Conservation (phyloP, 208 protist genomes). For the Strigomonas galati region DNA sequence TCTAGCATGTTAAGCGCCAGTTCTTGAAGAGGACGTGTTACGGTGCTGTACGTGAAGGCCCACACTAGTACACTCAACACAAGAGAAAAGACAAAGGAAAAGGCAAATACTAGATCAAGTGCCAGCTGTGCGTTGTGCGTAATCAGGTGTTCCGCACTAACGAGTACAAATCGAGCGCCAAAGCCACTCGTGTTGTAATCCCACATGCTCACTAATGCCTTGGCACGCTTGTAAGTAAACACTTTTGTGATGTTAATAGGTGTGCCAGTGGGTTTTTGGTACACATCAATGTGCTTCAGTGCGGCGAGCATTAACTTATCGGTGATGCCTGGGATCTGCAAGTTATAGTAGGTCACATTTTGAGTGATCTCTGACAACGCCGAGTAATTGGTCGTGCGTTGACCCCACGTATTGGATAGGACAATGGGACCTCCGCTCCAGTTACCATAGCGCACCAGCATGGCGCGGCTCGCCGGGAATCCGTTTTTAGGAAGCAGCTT, state of each 20-base stretch:
- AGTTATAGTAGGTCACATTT: neutral
- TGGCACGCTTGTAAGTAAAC: neutral
- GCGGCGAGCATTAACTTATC: neutral
- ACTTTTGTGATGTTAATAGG: neutral
- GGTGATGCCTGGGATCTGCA: neutral
- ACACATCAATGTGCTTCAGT: neutral
- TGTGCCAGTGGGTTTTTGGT: neutral
- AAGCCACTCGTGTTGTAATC: neutral
- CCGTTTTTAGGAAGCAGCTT: neutral
- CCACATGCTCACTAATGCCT: neutral
- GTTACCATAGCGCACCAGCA: neutral
- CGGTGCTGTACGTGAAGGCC: neutral
- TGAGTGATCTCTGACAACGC: neutral
- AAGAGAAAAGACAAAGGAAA: neutral
- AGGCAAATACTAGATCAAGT: neutral
- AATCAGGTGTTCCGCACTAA: neutral
- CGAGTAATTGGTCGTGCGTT: neutral
- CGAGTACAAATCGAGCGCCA: neutral
- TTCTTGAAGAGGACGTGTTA: neutral
- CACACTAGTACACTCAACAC: neutral
- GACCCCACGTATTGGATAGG: neutral
- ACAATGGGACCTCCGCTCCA: neutral
- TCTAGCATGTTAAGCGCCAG: neutral
- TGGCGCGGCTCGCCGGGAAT: neutral
- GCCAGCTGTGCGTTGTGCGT: neutral